A percentile compares a stretch with the other conserved stretches of the same genome.
Evolutionary conservation across 2,329 filamentous ascomycete genomes (phyloP).

Genomic region (Penicillium sp.): DNA sequence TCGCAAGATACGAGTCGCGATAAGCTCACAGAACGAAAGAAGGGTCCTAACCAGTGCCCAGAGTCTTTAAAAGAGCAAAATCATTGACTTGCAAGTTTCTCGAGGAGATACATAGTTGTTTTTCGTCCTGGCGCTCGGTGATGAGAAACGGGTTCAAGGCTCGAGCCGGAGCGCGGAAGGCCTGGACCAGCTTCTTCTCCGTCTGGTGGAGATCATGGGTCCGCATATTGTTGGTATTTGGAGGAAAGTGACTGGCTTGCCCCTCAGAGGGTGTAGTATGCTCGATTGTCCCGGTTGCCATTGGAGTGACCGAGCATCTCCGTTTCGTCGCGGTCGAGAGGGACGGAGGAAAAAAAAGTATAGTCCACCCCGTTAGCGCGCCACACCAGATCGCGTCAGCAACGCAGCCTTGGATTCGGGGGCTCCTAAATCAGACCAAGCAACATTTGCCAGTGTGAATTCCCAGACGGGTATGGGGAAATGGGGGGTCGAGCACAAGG

Average conservation of each 20-base stretch:
- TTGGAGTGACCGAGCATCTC: conserved; percentile 38
- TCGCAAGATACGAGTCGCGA: background rate
- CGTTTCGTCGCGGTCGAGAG: conserved; percentile 18
- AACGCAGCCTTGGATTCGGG: conserved; percentile 11
- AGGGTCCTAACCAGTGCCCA: conserved; percentile 48
- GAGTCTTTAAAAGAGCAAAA: conserved; percentile 50
- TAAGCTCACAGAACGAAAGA: background rate
- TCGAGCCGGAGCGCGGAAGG: conserved; percentile 30
- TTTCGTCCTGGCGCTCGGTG: conserved; percentile 39
- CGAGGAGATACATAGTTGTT: conserved; percentile 40
- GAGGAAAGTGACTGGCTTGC: conserved; percentile 21
- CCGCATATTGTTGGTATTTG: conserved; percentile 15
- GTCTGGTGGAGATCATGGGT: conserved; percentile 27
- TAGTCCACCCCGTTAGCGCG: conserved; percentile 22
- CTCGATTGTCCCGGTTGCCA: conserved; percentile 43
- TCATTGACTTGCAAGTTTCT: conserved; percentile 42
- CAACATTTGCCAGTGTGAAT: background rate
- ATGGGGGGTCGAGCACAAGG: conserved; percentile 6
- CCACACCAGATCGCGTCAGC: conserved; percentile 21
- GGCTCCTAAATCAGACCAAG: conserved; percentile 9
- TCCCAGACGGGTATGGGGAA: conserved; percentile 1
- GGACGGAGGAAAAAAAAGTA: conserved; percentile 16
- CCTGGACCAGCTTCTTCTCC: conserved; percentile 32
- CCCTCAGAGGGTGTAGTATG: conserved; percentile 33
- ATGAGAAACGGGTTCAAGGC: conserved; percentile 39